A percentile compares a stretch with the other conserved stretches of the same genome.
Evolutionary conservation across 1,139 yeast genomes (phyloP).

Genomic region (Sugiyamaella japonica): DNA sequence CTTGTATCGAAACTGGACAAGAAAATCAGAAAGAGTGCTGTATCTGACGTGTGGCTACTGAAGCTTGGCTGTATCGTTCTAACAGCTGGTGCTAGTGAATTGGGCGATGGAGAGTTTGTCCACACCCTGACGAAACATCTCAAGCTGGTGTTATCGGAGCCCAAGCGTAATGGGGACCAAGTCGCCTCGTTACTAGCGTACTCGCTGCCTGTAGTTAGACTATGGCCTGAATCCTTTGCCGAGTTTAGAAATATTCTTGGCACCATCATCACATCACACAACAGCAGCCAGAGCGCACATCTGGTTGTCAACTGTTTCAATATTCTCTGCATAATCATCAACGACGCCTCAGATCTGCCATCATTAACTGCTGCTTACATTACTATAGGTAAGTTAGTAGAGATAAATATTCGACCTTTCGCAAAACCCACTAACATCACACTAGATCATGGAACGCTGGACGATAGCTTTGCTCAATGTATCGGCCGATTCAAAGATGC

Average conservation of each 20-base stretch:
- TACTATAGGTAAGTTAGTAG: constrained; percentile 7
- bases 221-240: background rate
- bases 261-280: background rate
- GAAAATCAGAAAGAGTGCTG: constrained; percentile 7
- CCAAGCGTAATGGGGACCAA: background rate
- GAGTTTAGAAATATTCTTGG: constrained; percentile 5
- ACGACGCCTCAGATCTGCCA: constrained; percentile 13
- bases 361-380: constrained; percentile 19
- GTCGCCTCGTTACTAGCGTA: background rate
- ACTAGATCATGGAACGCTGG: constrained; percentile 8
- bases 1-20: constrained; percentile 16
- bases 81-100: background rate
- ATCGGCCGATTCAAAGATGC: background rate
- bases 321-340: constrained; percentile 15
- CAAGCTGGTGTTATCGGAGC: background rate
- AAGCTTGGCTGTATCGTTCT: constrained; percentile 16
- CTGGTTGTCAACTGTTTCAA: constrained; percentile 13
- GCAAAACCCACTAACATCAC: constrained; percentile 6
- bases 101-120: constrained; percentile 4
- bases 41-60: constrained; percentile 14
- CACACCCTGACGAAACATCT: background rate
- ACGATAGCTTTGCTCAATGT: constrained; percentile 6
- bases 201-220: background rate
- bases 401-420: too few species aligned
- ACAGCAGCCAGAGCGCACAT: background rate